These are phyloP conservation scores for Parasarocladium wereldwijsianum DNA, from an alignment of 2,329 filamentous ascomycete species.

Conservation along the genomic window DNA sequence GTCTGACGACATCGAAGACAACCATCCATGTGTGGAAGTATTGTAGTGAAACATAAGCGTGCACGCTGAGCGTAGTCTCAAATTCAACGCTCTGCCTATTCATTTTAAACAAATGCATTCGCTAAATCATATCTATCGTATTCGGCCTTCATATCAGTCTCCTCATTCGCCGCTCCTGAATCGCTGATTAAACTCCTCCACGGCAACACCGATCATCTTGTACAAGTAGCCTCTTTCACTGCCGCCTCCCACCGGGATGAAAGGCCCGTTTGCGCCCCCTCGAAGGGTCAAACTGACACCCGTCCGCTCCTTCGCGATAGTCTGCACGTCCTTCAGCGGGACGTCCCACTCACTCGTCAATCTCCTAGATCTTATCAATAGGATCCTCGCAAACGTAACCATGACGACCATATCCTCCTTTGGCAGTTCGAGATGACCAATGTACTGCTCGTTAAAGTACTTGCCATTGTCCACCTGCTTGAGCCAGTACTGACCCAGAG, in stretches of 20 bases:
- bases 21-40: too few species aligned
- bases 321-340: conserved; percentile 88
- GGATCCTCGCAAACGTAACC: conserved; percentile 75
- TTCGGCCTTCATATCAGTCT: too few species aligned
- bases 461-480: conserved; percentile 96
- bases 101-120: too few species aligned
- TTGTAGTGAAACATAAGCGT: too few species aligned
- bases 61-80: too few species aligned
- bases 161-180: conserved; percentile 29
- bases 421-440: conserved; percentile 86
- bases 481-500: conserved; percentile 94
- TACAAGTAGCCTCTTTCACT: conserved; percentile 51
- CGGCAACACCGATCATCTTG: conserved; percentile 49
- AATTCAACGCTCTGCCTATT: too few species aligned
- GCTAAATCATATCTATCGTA: too few species aligned
- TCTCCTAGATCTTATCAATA: conserved; percentile 77
- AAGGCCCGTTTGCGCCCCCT: conserved; percentile 85
- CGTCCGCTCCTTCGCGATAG: conserved; percentile 90
- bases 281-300: conserved; percentile 81
- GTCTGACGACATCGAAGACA: too few species aligned
- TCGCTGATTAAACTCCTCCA: conserved; percentile 52
- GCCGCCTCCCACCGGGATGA: conserved; percentile 87
- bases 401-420: conserved; percentile 80
- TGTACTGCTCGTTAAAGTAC: conserved; percentile 95
- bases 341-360: conserved; percentile 92